A percentile compares a stretch with the other conserved stretches of the same genome.
phyloP scores from a whole-genome alignment of 129 eudicot genomes.

The Chrysanthemum makinoi region DNA sequence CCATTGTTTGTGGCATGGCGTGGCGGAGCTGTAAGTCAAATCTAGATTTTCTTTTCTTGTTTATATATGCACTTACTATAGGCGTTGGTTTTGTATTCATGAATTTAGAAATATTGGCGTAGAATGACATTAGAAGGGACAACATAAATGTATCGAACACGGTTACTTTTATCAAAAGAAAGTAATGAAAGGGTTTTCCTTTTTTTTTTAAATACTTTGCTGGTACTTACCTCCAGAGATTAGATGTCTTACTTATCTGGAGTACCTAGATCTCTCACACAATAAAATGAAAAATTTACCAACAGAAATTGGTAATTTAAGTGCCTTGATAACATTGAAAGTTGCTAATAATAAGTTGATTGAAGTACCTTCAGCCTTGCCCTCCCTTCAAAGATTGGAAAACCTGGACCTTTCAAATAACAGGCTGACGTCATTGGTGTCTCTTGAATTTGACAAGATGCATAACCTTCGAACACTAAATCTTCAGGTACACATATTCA shows the following conservation, averaged over 20 bases:
- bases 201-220: constrained; percentile 32
- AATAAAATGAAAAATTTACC: constrained; percentile 84
- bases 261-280: constrained; percentile 79
- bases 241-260: constrained; percentile 69
- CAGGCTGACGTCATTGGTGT: constrained; percentile 70
- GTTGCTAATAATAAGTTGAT: constrained; percentile 75
- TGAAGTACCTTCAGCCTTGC: constrained; percentile 61
- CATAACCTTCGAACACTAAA: constrained; percentile 59
- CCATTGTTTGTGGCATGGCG: too few species aligned
- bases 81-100: too few species aligned
- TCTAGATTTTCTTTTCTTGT: too few species aligned
- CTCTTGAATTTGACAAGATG: constrained; percentile 68
- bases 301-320: constrained; percentile 57
- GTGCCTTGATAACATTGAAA: constrained; percentile 59
- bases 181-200: constrained; percentile 21
- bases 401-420: constrained; percentile 82
- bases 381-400: constrained; percentile 69
- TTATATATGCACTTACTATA: too few species aligned
- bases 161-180: too few species aligned
- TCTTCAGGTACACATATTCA: constrained; percentile 66
- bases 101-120: too few species aligned
- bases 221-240: constrained; percentile 96
- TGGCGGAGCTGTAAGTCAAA: too few species aligned
- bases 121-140: too few species aligned
- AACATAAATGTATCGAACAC: too few species aligned